A percentile compares a stretch with the other conserved stretches of the same genome.
Evolutionary conservation across 352 stramenopile species (phyloP).

Genomic region (Phytophthora foliorum): DNA sequence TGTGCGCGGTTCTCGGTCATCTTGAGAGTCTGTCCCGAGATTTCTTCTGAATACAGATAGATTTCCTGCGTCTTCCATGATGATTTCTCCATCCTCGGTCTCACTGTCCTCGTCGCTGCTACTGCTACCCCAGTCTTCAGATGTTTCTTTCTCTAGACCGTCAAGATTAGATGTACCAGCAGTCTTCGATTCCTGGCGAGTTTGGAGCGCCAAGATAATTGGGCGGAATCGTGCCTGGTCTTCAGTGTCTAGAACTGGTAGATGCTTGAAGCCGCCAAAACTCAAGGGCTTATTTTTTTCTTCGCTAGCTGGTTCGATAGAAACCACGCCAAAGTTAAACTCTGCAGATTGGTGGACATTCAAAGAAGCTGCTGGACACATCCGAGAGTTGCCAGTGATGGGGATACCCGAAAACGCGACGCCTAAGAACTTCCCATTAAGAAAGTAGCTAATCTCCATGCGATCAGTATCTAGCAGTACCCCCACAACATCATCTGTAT

Average conservation of each 20-base stretch:
- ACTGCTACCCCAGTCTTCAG: constrained; percentile 22
- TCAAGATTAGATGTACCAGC: background rate
- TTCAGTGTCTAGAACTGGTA: constrained; percentile 48
- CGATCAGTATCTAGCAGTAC: constrained; percentile 89
- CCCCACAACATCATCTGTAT: constrained; percentile 84
- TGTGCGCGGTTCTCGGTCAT: constrained; percentile 13
- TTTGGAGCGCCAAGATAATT: constrained; percentile 36
- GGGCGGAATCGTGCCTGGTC: constrained; percentile 57
- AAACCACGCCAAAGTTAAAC: constrained; percentile 80
- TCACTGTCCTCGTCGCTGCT: constrained; percentile 34
- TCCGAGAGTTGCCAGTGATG: constrained; percentile 48
- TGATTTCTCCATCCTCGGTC: constrained; percentile 29
- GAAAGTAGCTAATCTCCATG: constrained; percentile 89
- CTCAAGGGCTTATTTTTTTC: background rate
- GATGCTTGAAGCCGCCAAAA: constrained; percentile 42
- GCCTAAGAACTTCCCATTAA: constrained; percentile 93
- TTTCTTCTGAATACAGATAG: background rate
- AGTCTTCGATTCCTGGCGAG: background rate
- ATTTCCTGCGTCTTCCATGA: constrained; percentile 13
- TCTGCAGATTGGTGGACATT: constrained; percentile 83
- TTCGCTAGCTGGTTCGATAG: background rate
- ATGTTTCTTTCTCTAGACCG: background rate
- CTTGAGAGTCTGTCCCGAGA: constrained; percentile 3
- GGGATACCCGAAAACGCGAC: constrained; percentile 78
- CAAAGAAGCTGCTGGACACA: constrained; percentile 88